Conservation (phyloP, 2,329 filamentous ascomycete species). For the Fusarium camptoceras region DNA sequence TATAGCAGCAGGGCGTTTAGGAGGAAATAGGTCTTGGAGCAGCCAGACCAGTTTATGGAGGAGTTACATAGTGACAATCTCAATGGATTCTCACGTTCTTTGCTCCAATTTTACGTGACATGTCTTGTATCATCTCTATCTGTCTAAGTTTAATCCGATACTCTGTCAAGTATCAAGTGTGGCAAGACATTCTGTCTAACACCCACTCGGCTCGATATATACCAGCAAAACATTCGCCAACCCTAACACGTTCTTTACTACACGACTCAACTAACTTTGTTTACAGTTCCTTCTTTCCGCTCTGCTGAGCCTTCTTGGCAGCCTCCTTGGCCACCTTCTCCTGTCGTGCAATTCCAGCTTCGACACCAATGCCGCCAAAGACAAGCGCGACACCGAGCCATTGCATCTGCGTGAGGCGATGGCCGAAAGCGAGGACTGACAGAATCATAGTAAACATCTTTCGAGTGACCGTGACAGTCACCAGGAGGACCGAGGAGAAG, state of each 20-base stretch:
- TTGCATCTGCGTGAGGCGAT: slow-evolving; percentile 87
- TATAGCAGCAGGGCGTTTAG: slow-evolving; percentile 44
- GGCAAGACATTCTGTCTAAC: neutral
- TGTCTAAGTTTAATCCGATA: neutral
- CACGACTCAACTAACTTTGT: neutral
- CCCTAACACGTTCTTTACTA: neutral
- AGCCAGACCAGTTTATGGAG: slow-evolving; percentile 14
- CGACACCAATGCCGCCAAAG: slow-evolving; percentile 94
- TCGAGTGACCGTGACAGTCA: slow-evolving; percentile 95
- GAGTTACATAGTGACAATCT: slow-evolving; percentile 32
- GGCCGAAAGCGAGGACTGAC: slow-evolving; percentile 94
- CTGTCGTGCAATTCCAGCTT: slow-evolving; percentile 81
- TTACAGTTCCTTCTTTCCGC: slow-evolving; percentile 51
- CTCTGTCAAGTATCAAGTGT: neutral
- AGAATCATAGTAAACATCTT: slow-evolving; percentile 99
- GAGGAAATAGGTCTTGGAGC: slow-evolving; percentile 32
- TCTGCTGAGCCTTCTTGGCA: slow-evolving; percentile 60
- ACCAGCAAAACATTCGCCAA: neutral
- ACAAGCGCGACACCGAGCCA: slow-evolving; percentile 93
- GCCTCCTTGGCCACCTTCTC: slow-evolving; percentile 87
- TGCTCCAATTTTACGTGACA: neutral
- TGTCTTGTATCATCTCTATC: neutral
- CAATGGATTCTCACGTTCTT: slow-evolving; percentile 13
- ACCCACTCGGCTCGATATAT: neutral
- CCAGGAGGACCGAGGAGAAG: slow-evolving; percentile 90